These are phyloP conservation scores for Endotrypanum monterogeii DNA, from an alignment of 208 protist species.

Conservation along the genomic window DNA sequence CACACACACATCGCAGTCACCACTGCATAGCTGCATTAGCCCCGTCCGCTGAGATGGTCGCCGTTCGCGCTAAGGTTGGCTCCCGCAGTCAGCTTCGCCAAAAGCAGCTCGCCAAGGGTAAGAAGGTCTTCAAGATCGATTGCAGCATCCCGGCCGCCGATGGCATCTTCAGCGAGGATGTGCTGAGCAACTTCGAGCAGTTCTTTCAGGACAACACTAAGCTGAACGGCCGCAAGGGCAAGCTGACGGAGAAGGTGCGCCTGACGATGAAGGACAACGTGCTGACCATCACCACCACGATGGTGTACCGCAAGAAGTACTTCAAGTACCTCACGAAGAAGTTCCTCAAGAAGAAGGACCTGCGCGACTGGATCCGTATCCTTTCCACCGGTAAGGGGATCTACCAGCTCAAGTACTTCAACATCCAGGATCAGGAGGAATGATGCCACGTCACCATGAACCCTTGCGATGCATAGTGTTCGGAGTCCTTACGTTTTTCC, in stretches of 20 bases:
- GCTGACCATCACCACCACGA: constrained; percentile 87
- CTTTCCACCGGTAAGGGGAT: constrained; percentile 94
- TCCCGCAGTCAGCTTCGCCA: constrained; percentile 81
- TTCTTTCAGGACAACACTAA: constrained; percentile 97
- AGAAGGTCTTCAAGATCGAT: constrained; percentile 89
- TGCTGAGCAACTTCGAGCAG: constrained; percentile 93
- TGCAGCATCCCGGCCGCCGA: constrained; percentile 65
- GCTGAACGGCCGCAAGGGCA: constrained; percentile 97
- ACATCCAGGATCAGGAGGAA: constrained; percentile 96
- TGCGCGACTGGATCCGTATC: constrained; percentile 98
- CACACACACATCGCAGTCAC: background rate
- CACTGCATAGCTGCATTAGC: background rate
- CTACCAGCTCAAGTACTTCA: constrained; percentile 99
- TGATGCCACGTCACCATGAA: constrained; percentile 11
- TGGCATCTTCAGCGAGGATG: constrained; percentile 82
- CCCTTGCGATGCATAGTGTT: background rate
- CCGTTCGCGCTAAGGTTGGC: constrained; percentile 91
- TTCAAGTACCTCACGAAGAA: constrained; percentile 99
- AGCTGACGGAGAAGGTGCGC: constrained; percentile 95
- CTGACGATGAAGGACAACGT: constrained; percentile 89
- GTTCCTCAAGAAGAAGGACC: constrained; percentile 98
- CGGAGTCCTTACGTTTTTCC: too few relatives aligned
- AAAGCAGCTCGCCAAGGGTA: constrained; percentile 87
- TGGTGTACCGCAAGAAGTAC: constrained; percentile 98
- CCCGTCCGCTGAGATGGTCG: constrained; percentile 66